Evolutionary conservation across 176 grass and related monocot species (phyloP), one percentile per base, ranked within the genome.

Genomic region (Musa acuminata): DNA sequence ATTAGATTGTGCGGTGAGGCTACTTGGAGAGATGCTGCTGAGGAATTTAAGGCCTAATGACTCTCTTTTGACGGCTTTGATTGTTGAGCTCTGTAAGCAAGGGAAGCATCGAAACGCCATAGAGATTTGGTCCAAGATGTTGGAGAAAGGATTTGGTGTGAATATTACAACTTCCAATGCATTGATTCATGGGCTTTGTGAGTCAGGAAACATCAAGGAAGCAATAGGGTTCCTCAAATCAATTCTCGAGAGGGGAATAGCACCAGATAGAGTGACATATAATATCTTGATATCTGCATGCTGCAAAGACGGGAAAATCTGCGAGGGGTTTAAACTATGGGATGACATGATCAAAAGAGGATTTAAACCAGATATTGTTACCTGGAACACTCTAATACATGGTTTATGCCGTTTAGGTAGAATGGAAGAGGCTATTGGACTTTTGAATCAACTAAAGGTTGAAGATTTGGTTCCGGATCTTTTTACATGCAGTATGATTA

Each of bases 181-280:
- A 1, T 83, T 96, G 81, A 80, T 96, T 96, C 83, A 90, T 74
- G 93, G 89, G 19, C 85, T 96, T 77, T 92, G 85, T 80, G 62
- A 78, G 72, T 81, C 80, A 68, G 83, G 62, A 57, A 75, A 88
- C 72, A 84, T 84, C 73, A 77, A 79, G 68, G 87, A 84, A 69
- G 87, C 89, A 51, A 76, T 83, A 78, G 80, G 75, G 76, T 51
- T 96, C 72, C 71, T 96, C 69, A 75, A 68, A 51, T 80, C 78
- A 68, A 96, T 96, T 78, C 75, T 90, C 52, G 73, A 75, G 55
- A 88, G 58, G 24, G 84, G 87, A 62, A 53, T 88, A 75, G 64
- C 69, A 80, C 77, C 88, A 76, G 87, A 96, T 81, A 84, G 20
- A n/a, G 75, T 96, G 73, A 96, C 93, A 51, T 96, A 92, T 81